phyloP scores from a whole-genome alignment of 139 green algal genomes.

The Coccomyxa sp. region DNA sequence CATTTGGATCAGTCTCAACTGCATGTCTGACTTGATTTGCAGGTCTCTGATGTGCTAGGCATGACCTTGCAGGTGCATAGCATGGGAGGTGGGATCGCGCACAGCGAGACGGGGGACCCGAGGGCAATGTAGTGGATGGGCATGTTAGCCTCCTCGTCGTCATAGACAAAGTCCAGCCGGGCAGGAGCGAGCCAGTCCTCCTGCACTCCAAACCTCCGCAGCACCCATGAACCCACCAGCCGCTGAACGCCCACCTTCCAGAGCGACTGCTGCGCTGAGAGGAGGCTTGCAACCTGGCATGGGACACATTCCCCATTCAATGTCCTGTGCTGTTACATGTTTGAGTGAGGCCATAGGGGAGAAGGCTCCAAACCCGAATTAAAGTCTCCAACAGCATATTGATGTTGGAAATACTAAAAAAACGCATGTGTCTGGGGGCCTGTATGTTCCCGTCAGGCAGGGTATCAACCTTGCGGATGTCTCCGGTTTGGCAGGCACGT shows the following conservation, averaged over 20 bases:
- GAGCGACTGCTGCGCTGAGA: slow-evolving; percentile 2
- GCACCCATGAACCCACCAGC: neutral
- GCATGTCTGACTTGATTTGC: too few relatives aligned
- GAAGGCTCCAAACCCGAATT: too few relatives aligned
- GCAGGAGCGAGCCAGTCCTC: slow-evolving; percentile 1
- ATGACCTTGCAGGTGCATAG: neutral
- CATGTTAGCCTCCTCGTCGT: slow-evolving; percentile 19
- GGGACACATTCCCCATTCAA: too few relatives aligned
- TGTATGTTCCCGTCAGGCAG: too few relatives aligned
- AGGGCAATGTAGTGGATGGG: slow-evolving; percentile 22
- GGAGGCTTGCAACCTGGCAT: neutral
- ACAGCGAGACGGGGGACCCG: slow-evolving; percentile 2
- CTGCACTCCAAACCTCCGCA: neutral
- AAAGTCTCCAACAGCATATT: too few relatives aligned
- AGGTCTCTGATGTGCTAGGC: too few relatives aligned
- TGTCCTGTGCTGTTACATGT: too few relatives aligned
- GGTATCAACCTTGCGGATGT: too few relatives aligned
- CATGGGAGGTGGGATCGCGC: neutral
- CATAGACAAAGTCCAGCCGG: slow-evolving; percentile 14
- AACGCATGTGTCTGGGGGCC: too few relatives aligned
- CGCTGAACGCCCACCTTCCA: neutral
- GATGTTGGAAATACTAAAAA: too few relatives aligned
- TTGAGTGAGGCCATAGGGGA: too few relatives aligned
- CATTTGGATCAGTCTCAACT: neutral
- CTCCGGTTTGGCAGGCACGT: too few relatives aligned